Conservation (phyloP, 1,139 yeast genomes). For the Citeromyces siamensis region DNA sequence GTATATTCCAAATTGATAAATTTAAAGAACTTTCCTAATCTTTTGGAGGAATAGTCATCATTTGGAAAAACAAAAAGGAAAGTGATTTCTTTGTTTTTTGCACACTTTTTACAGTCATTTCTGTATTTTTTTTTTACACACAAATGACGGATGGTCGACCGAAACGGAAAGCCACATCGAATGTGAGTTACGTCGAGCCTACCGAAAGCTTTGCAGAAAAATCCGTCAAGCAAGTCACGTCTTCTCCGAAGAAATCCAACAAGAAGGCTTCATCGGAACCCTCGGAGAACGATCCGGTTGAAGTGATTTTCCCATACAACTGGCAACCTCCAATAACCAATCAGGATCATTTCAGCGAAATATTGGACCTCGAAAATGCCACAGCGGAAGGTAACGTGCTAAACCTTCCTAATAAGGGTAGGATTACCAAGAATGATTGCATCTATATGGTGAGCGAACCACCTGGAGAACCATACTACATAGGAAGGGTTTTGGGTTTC, state of each 20-base stretch:
- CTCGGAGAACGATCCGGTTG: slow-evolving; percentile 13
- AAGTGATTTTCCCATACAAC: slow-evolving; percentile 18
- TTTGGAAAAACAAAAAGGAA: no score
- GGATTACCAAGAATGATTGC: slow-evolving; percentile 42
- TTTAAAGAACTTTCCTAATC: no score
- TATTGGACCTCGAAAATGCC: slow-evolving; percentile 15
- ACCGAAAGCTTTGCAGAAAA: slow-evolving; percentile 10
- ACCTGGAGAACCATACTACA: slow-evolving; percentile 89
- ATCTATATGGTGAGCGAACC: slow-evolving; percentile 88
- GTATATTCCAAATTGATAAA: no score
- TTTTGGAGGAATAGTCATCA: no score
- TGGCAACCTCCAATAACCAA: slow-evolving; percentile 18
- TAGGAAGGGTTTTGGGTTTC: slow-evolving; percentile 79
- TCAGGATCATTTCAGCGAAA: slow-evolving; percentile 14
- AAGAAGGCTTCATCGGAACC: slow-evolving; percentile 3
- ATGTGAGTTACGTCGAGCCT: slow-evolving; percentile 19
- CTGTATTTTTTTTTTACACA: neutral
- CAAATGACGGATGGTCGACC: slow-evolving; percentile 10
- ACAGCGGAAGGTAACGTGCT: slow-evolving; percentile 13
- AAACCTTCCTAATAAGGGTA: slow-evolving; percentile 16
- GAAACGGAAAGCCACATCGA: slow-evolving; percentile 16
- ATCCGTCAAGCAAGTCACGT: neutral
- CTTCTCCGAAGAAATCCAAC: slow-evolving; percentile 2
- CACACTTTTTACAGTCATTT: neutral
- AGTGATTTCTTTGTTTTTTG: neutral